Percentiles rank a stretch among this genome's conserved stretches.
Conservation (phyloP, 2,329 filamentous ascomycete species). For the Aspergillus sp. region DNA sequence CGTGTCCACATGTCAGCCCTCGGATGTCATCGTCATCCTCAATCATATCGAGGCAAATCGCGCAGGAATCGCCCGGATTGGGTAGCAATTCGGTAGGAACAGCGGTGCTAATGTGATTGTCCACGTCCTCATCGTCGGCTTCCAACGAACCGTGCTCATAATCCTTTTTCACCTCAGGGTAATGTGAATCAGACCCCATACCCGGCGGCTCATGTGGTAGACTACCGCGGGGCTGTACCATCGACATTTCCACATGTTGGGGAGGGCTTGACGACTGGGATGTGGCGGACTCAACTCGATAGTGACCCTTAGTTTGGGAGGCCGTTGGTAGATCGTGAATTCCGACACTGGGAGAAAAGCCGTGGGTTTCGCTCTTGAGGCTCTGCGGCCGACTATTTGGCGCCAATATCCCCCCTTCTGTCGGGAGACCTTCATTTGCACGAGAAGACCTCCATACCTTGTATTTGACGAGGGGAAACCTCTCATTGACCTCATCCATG, state of each 20-base stretch:
- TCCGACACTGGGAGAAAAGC: conserved; percentile 22
- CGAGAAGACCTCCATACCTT: conserved; percentile 87
- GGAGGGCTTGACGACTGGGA: conserved; percentile 14
- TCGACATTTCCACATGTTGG: conserved; percentile 8
- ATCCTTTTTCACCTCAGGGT: conserved; percentile 8
- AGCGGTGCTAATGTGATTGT: conserved; percentile 76
- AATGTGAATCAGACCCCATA: background rate
- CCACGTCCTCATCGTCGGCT: conserved; percentile 73
- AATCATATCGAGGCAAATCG: conserved; percentile 90
- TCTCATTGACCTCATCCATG: conserved; percentile 97
- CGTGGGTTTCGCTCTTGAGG: conserved; percentile 61
- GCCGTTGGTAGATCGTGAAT: conserved; percentile 17
- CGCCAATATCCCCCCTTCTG: conserved; percentile 76
- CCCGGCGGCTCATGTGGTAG: background rate
- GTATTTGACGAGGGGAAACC: conserved; percentile 95
- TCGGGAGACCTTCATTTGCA: conserved; percentile 77
- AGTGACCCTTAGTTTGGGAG: conserved; percentile 22
- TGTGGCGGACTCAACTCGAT: conserved; percentile 11
- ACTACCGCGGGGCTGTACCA: no score
- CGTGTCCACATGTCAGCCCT: conserved; percentile 92
- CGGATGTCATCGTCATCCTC: conserved; percentile 96
- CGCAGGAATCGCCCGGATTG: conserved; percentile 86
- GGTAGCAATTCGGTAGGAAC: conserved; percentile 76
- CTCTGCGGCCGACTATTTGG: conserved; percentile 70
- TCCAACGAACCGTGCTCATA: conserved; percentile 56